Evolutionary conservation across 2,329 filamentous ascomycete species (phyloP), one percentile per base, ranked within the genome.

Genomic region (Arthrobotrys musiformis): DNA sequence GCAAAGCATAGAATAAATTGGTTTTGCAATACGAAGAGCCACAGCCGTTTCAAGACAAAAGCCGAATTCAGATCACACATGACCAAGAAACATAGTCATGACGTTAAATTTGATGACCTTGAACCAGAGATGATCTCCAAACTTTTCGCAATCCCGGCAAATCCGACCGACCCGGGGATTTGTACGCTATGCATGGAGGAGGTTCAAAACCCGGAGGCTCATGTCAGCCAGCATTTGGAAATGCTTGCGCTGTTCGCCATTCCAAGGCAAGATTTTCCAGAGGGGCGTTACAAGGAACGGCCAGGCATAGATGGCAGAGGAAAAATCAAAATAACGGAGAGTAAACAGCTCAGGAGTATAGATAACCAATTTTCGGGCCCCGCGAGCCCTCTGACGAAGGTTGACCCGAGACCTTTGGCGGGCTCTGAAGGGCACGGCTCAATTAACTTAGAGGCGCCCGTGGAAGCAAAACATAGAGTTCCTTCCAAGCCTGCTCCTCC

Each of bases 1-100:
- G 79, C 82, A n/a, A 64, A 58, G 22, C 82, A 83, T 60, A 66
- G 82, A 50, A 61, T 78, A 48, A 78, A 81, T 40, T 84, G 81
- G 79, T 58, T 26, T 0, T 83, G 82, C 22, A 48, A 48, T 26
- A 48, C 22, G 2, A 48, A 26, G 11, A 22, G 44, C 11, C 44
- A 48, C 26, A 22, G 11, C 4, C 19, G 17, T 26, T 48, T 26
- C 11, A 26, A 24, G 1, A 26, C 15, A 3, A 26, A 48, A 26
- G 19, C 3, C 19, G 44, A 48, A 2, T 48, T 48, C 44, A 48
- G 44, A 2, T 4, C 8, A 24, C 44, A 48, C 26, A 48, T 48
- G 44, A 22, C 22, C 15, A 6, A 19, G 13, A 22, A 48, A 26
- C 44, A 48, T 26, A 26, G 9, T 9, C 4, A 42, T n/a, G 40